Conservation (phyloP, 176 grass and related monocot genomes). For the Rhynchospora tenuis region DNA sequence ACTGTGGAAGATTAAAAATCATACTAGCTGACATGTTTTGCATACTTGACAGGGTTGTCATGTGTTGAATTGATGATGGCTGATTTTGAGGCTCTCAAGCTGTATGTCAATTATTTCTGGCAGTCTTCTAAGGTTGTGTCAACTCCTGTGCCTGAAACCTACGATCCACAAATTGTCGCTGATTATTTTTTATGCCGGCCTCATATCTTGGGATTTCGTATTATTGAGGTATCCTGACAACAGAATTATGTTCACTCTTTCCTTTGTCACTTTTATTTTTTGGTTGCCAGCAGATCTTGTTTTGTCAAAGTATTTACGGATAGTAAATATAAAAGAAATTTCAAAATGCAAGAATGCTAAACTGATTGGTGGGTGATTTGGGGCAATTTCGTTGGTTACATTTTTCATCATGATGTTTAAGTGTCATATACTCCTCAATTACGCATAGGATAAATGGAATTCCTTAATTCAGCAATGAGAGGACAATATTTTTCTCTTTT, state of each 20-base stretch:
- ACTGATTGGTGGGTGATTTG: background rate
- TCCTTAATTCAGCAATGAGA: background rate
- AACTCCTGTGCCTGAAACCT: conserved; percentile 70
- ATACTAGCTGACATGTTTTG: background rate
- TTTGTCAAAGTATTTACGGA: background rate
- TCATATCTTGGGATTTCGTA: conserved; percentile 69
- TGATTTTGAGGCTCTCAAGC: conserved; percentile 67
- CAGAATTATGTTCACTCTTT: background rate
- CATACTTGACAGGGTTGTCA: conserved; percentile 46
- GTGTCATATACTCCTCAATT: background rate
- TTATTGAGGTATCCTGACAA: conserved; percentile 42
- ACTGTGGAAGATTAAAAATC: background rate
- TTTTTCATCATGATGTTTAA: background rate
- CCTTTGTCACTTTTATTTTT: background rate
- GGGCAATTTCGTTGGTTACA: background rate
- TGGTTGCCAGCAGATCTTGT: background rate
- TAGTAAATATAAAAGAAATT: background rate
- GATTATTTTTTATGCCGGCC: conserved; percentile 66
- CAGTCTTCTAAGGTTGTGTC: conserved; percentile 33
- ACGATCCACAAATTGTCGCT: conserved; percentile 55
- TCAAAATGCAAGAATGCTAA: background rate
- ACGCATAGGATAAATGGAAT: background rate
- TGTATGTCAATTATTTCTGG: conserved; percentile 52
- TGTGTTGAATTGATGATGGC: conserved; percentile 81
- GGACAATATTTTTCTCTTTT: background rate